A percentile compares a stretch with the other conserved stretches of the same genome.
Conservation (phyloP, 2,329 filamentous ascomycete species). For the Claviceps fusiformis region DNA sequence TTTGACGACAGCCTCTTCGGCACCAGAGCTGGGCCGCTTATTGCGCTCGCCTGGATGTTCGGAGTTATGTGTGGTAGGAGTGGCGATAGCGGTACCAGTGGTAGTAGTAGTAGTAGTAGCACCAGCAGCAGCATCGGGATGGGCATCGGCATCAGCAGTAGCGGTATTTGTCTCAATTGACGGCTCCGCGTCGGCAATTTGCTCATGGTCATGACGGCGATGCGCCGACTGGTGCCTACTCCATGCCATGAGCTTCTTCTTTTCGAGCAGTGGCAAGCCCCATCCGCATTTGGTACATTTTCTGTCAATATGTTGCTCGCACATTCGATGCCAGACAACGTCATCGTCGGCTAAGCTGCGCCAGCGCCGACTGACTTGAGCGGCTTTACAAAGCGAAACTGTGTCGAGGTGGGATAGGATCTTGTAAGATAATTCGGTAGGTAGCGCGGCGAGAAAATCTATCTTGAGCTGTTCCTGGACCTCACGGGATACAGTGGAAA, state of each 20-base stretch:
- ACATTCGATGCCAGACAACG: slow-evolving; percentile 95
- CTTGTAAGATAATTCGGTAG: slow-evolving; percentile 82
- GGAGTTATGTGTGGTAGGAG: slow-evolving; percentile 6
- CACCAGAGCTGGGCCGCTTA: slow-evolving; percentile 19
- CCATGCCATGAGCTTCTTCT: slow-evolving; percentile 74
- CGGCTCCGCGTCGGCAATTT: slow-evolving; percentile 8
- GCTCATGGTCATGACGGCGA: slow-evolving; percentile 7
- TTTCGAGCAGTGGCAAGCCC: slow-evolving; percentile 80
- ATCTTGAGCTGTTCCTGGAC: slow-evolving; percentile 94
- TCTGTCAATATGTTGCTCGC: slow-evolving; percentile 87
- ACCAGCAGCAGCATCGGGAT: too few relatives aligned
- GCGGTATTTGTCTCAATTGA: slow-evolving; percentile 11
- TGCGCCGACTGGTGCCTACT: slow-evolving; percentile 54
- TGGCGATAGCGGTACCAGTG: too few relatives aligned
- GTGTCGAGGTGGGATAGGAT: slow-evolving; percentile 90
- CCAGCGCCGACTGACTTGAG: slow-evolving; percentile 86
- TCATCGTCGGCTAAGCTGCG: slow-evolving; percentile 86
- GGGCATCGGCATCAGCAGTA: too few relatives aligned
- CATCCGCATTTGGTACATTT: slow-evolving; percentile 94
- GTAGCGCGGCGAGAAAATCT: slow-evolving; percentile 83
- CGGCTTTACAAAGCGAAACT: slow-evolving; percentile 85
- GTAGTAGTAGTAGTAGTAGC: too few relatives aligned
- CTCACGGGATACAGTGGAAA: slow-evolving; percentile 81
- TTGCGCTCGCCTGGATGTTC: slow-evolving; percentile 14
- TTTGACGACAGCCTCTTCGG: slow-evolving; percentile 21